A percentile compares a stretch with the other conserved stretches of the same genome.
phyloP scores from a whole-genome alignment of 2,329 filamentous ascomycete genomes.

The Fusarium albosuccineum region DNA sequence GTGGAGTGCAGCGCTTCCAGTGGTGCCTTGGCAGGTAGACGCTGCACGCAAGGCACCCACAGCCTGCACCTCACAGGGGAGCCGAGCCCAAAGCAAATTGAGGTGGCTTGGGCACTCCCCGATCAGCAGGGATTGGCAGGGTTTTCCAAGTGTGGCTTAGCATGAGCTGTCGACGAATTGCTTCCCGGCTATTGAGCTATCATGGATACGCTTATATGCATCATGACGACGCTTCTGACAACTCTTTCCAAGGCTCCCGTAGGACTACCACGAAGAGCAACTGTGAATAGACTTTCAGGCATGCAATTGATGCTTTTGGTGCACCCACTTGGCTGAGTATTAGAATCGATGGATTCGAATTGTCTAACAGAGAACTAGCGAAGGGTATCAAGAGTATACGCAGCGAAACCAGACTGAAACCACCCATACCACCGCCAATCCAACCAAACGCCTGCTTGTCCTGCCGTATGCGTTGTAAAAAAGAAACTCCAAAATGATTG shows the following conservation, averaged over 20 bases:
- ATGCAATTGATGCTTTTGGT: no score
- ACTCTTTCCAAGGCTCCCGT: no score
- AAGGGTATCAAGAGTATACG: slow-evolving; percentile 44
- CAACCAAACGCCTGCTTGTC: slow-evolving; percentile 23
- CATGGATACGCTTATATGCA: slow-evolving; percentile 24
- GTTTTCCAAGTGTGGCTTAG: slow-evolving; percentile 15
- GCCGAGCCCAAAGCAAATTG: slow-evolving; percentile 35
- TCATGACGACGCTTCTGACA: background rate
- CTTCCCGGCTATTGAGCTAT: slow-evolving; percentile 21
- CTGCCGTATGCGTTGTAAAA: slow-evolving; percentile 14
- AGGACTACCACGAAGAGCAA: background rate
- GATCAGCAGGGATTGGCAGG: slow-evolving; percentile 32
- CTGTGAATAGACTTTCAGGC: background rate
- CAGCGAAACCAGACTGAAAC: slow-evolving; percentile 25
- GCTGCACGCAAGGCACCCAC: slow-evolving; percentile 15
- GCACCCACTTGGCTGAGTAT: background rate
- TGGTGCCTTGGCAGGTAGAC: slow-evolving; percentile 5
- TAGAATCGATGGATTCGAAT: slow-evolving; percentile 21
- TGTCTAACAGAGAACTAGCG: slow-evolving; percentile 31
- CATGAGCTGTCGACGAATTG: slow-evolving; percentile 1
- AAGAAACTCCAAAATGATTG: slow-evolving; percentile 34
- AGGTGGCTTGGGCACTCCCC: slow-evolving; percentile 37
- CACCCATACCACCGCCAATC: slow-evolving; percentile 7
- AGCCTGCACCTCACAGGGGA: slow-evolving; percentile 22
- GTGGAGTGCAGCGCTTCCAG: slow-evolving; percentile 17